Percentiles rank a stretch among this genome's conserved stretches.
phyloP scores from a whole-genome alignment of 208 protist species.

The Acanthamoeba royreba region DNA sequence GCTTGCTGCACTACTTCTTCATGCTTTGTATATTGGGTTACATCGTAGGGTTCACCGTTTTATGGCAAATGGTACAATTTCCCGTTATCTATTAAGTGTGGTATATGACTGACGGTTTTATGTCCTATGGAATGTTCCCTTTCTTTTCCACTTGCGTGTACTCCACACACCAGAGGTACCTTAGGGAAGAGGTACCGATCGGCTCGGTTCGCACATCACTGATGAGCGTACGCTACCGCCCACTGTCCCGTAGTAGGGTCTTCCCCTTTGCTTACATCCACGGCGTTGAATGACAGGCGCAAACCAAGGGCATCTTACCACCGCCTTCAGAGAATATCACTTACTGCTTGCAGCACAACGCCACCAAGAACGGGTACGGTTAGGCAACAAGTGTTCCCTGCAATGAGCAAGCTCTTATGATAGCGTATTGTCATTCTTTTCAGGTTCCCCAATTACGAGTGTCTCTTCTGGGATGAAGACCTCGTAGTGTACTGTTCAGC shows the following conservation, averaged over 20 bases:
- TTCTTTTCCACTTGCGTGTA: not conserved
- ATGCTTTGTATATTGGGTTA: not conserved
- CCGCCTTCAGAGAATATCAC: not conserved
- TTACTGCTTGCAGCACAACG: not conserved
- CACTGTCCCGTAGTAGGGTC: not conserved
- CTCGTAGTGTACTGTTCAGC: not conserved
- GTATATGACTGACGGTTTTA: not conserved
- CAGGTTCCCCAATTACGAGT: not conserved
- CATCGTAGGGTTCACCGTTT: constrained; percentile 32
- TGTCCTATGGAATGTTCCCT: not conserved
- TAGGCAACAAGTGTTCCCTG: not conserved
- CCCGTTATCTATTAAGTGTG: not conserved
- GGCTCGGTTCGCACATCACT: not conserved
- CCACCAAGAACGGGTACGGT: not conserved
- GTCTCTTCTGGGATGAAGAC: constrained; percentile 30
- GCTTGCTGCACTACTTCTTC: not conserved
- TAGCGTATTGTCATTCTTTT: too few species aligned
- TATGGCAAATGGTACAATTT: not conserved
- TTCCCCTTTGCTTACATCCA: not conserved
- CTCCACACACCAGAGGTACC: not conserved
- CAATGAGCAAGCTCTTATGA: not conserved
- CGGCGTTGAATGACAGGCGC: not conserved
- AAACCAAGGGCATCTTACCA: not conserved
- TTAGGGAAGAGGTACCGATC: not conserved
- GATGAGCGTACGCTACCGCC: not conserved